Percentiles rank a stretch among this genome's conserved stretches.
These are phyloP conservation scores for Collybia sp. DNA, from an alignment of 768 basidiomycete species.

Conservation along the genomic window DNA sequence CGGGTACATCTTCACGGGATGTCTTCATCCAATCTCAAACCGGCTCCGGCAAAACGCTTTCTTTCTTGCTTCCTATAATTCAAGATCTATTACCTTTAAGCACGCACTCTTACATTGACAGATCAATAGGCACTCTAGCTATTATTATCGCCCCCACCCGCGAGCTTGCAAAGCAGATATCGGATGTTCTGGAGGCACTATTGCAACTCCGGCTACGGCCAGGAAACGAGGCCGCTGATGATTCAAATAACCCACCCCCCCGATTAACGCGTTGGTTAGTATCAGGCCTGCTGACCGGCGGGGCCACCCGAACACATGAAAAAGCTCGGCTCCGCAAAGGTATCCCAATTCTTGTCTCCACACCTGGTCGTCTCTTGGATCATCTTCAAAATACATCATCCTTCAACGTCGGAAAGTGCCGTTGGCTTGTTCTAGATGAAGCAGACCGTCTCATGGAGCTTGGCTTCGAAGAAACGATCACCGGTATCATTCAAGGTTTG, in stretches of 20 bases:
- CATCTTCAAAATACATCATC: conserved; percentile 94
- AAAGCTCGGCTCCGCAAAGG: conserved; percentile 95
- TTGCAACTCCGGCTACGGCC: conserved; percentile 71
- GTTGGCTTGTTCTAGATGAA: conserved; percentile 96
- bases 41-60: conserved; percentile 93
- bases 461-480: conserved; percentile 94
- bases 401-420: conserved; percentile 89
- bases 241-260: conserved; percentile 33
- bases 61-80: conserved; percentile 91
- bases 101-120: conserved; percentile 87
- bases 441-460: conserved; percentile 97
- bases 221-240: conserved; percentile 47
- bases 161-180: conserved; percentile 95
- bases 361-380: conserved; percentile 92
- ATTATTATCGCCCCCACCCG: conserved; percentile 94
- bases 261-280: conserved; percentile 88
- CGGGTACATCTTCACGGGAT: conserved; percentile 49
- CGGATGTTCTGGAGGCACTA: conserved; percentile 84
- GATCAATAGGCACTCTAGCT: conserved; percentile 91
- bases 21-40: conserved; percentile 96
- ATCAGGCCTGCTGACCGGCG: conserved; percentile 89
- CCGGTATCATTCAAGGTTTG: conserved; percentile 80
- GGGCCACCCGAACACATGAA: conserved; percentile 92
- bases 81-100: conserved; percentile 91
- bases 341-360: conserved; percentile 90